Evolutionary conservation across 2,329 filamentous ascomycete species (phyloP), one percentile per base, ranked within the genome.

Genomic region (Colletotrichum lentis): DNA sequence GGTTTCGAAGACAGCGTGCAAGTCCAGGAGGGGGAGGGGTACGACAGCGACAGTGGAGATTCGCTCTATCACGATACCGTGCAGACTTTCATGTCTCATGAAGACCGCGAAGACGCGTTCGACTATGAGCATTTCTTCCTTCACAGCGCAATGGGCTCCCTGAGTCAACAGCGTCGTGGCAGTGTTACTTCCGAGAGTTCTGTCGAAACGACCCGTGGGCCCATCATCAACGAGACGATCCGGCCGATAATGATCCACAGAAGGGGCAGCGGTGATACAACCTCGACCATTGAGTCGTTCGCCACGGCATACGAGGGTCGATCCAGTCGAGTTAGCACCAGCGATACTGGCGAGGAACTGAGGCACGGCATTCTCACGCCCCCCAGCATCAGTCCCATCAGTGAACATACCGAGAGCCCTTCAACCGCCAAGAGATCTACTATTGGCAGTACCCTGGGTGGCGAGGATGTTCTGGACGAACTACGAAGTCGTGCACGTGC

Each of bases 81-180:
- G 55, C 83, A 87, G 62, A 84, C 87, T 59, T 85, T 86, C 10
- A 80, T 91, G 6, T 93, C 93, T 0, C 95, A 98, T 74, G 95
- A 98, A 80, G 94, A 97, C 77, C 91, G 95, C 22, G 90, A 94
- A 72, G 95, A 98, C 77, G 94, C 94, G 1, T 98, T 98, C 74
- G 95, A 98, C 77, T 98, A 98, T 71, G 92, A 97, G 77, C 90
- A 97, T 76, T 97, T 97, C 80, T 97, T 97, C 77, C 84, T 97
- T 16, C 94, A 97, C 77, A 97, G 93, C 72, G 93, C 94, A 12
- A 90, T 97, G 86, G 94, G 93, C 6, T 93, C 86, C 2, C 90
- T 93, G 74, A 89, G 86, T 72, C 82, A 84, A 66, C 81, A 82
- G 68, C 79, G 81, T 49, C 62, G 62, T 10, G 82, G 80, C 57